These are phyloP conservation scores for Phlebopus sp. DNA, from an alignment of 1,284 basidiomycete species.

Conservation along the genomic window DNA sequence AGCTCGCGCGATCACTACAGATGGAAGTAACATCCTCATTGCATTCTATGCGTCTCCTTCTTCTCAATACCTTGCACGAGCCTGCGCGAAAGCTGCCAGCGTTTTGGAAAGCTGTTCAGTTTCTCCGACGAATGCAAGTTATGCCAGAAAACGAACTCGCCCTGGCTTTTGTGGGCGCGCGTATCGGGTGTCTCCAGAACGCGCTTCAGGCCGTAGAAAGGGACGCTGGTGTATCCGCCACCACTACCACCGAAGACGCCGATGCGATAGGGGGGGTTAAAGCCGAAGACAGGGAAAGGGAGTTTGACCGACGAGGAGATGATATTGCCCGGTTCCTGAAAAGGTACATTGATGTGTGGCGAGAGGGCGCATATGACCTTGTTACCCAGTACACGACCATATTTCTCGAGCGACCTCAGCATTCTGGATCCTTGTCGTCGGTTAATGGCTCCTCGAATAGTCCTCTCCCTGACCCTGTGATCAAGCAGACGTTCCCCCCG, in stretches of 20 bases:
- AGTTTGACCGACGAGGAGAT: constrained; percentile 52
- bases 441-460: constrained; percentile 19
- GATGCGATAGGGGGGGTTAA: constrained; percentile 15
- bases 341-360: constrained; percentile 87
- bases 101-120: constrained; percentile 83
- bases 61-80: constrained; percentile 78
- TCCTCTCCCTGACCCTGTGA: constrained; percentile 20
- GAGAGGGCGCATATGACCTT: constrained; percentile 90
- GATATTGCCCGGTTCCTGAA: constrained; percentile 79
- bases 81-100: constrained; percentile 82
- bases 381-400: constrained; percentile 88
- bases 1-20: constrained; percentile 55
- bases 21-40: constrained; percentile 75
- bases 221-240: constrained; percentile 33
- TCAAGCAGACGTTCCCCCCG: constrained; percentile 29
- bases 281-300: constrained; percentile 31
- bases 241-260: constrained; percentile 8
- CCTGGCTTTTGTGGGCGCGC: constrained; percentile 64
- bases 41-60: constrained; percentile 71
- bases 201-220: constrained; percentile 44
- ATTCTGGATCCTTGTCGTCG: constrained; percentile 19
- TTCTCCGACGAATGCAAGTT: constrained; percentile 75
- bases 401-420: constrained; percentile 66
- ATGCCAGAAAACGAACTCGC: constrained; percentile 64
- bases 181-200: constrained; percentile 50